Evolutionary conservation across 805 yeast species (phyloP), one percentile per base, ranked within the genome.

Genomic region (Schwanniomyces occidentalis): DNA sequence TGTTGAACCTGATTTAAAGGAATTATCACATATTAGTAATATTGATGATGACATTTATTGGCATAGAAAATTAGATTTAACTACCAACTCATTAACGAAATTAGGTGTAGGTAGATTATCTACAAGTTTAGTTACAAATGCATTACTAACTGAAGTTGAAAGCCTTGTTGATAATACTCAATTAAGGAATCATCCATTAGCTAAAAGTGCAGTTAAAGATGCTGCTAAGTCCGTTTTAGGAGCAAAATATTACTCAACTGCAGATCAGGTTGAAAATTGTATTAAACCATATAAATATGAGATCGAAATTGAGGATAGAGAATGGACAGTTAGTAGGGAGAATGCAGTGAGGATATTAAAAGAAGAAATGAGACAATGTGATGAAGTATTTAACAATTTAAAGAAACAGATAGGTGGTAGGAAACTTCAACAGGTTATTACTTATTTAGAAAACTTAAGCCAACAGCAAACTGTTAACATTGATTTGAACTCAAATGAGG

Each of bases 181-280:
- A 37, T 71, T 93, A 51, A 73, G 79, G 41, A 82, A 80, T 44
- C 97, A 91, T 54, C 95, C 95, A n/a, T 68, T 85, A 61, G 95
- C 95, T 3, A 80, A 79, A 46, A 76, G 78, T 27, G 82, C 87
- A 3, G 89, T 93, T 7, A 77, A 75, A 34, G 95, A 88, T 25
- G 95, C 97, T 2, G 95, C 96, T 0, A 73, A 76, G 20, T 69
- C 80, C 16, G 95, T 93, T 5, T 68, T 93, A 42, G 81, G 81
- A 44, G 65, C 85, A 17, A 79, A 91, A 45, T 93, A 76, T 56
- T 86, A 81, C 45, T 82, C 95, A 1, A 91, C 99, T 0, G 95
- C 99, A 0, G 99, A 95, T 58, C 99, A 93, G 58, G 98, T 93
- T 5, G 99, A 93, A 53, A 93, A 95, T 60, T 90, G 98, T 64